Evolutionary conservation across 2,329 filamentous ascomycete genomes (phyloP).

Genomic region (Aureobasidium melanogenum): DNA sequence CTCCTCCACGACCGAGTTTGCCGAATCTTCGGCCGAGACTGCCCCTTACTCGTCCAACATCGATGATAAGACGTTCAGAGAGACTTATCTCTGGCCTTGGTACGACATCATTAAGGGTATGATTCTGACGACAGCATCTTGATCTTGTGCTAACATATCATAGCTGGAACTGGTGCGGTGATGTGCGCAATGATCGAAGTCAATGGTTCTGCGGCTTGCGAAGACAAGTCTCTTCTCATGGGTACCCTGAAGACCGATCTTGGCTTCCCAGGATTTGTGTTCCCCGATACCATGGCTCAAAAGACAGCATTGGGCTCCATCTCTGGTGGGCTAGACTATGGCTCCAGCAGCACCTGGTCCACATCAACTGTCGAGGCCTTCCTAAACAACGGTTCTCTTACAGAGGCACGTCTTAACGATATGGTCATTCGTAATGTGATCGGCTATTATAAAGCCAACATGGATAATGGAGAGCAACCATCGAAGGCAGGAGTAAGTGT

Average conservation of each 20-base stretch:
- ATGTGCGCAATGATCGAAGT: slow-evolving; percentile 14
- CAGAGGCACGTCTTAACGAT: slow-evolving; percentile 31
- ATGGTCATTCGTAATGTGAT: slow-evolving; percentile 38
- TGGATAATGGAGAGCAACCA: slow-evolving; percentile 38
- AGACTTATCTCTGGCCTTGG: slow-evolving; percentile 24
- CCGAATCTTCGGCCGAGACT: background rate
- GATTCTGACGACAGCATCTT: background rate
- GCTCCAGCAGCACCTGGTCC: slow-evolving; percentile 19
- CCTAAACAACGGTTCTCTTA: slow-evolving; percentile 20
- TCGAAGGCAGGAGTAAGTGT: background rate
- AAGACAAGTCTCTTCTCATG: slow-evolving; percentile 28
- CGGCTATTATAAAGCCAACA: slow-evolving; percentile 39
- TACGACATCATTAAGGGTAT: slow-evolving; percentile 21
- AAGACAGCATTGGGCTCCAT: background rate
- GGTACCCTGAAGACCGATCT: slow-evolving; percentile 68
- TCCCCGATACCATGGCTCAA: slow-evolving; percentile 34
- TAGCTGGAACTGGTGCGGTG: slow-evolving; percentile 16
- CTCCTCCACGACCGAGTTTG: background rate
- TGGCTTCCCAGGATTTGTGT: slow-evolving; percentile 70
- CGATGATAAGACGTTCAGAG: slow-evolving; percentile 23
- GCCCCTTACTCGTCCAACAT: slow-evolving; percentile 9
- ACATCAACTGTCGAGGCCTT: slow-evolving; percentile 16
- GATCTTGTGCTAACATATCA: background rate
- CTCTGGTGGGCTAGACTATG: slow-evolving; percentile 54
- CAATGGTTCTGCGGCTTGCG: slow-evolving; percentile 16